Base-by-base conservation (phyloP, 306 rosid genomes). In the Prinsepia uniflora region DNA sequence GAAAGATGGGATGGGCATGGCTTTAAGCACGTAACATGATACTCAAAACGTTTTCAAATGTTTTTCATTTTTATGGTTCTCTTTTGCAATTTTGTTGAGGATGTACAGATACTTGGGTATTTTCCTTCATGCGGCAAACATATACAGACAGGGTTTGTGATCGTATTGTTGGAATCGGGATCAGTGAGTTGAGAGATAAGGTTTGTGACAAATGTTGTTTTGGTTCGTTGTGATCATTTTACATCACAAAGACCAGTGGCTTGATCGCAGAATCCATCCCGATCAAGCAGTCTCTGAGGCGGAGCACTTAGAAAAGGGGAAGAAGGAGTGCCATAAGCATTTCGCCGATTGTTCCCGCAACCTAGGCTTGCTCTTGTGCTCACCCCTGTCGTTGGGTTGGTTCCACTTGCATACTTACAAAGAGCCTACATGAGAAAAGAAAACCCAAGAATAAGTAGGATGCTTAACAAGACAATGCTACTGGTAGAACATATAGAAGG, bases 261-360 rank as follows among this genome's bases (percentile, higher is more conserved):
- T 36, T 84, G 84, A 52, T 86, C 87, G 43, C 86, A 86, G 68
- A 81, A 79, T 48, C 87, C 90, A 43, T 92, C 94, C 3, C 84
- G 82, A 63, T 89, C 78, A 7, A 87, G 96, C 73, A 92, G 60
- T 66, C 78, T 88, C 68, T 70, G 76, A 5, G 96, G 97, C 7
- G 96, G 96, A 41, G 94, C 90, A 70, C 96, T 89, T 49, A 89
- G 73, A 15, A 89, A 83, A 7, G 97, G 94, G 72, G 97, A 89
- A 7, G 90, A 86, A 10, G 90, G 90, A 44, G 77, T 73, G 7
- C 87, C 90, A 30, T 89, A 89, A 45, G 96, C 97, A 70, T 87
- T 92, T 73, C 94, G 80, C 34, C 96, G 75, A 74, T 85, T 92
- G 81, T 92, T 92, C 58, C 97, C 96, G 10, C 97, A 92, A 19